These are phyloP conservation scores for Ustilago loliicola DNA, from an alignment of 1,284 basidiomycete species.

Conservation along the genomic window DNA sequence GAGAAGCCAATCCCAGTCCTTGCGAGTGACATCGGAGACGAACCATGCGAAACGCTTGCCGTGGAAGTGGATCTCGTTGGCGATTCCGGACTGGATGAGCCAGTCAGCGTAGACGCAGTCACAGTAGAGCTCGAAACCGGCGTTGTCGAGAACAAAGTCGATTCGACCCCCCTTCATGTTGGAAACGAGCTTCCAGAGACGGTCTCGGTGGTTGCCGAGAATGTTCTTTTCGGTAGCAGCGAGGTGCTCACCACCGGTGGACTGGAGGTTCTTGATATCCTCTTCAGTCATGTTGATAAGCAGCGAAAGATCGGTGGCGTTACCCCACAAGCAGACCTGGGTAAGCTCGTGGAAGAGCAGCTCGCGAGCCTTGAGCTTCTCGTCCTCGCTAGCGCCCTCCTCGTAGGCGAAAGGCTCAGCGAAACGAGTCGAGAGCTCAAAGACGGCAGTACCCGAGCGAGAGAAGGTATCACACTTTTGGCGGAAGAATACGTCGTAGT, in stretches of 20 bases:
- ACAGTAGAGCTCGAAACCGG: constrained; percentile 95
- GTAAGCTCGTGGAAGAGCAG: constrained; percentile 94
- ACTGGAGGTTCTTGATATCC: constrained; percentile 97
- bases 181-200: constrained; percentile 83
- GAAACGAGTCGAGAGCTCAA: constrained; percentile 93
- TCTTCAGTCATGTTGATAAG: constrained; percentile 99
- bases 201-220: constrained; percentile 83
- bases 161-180: constrained; percentile 74
- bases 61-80: constrained; percentile 88
- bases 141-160: constrained; percentile 78
- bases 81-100: constrained; percentile 90
- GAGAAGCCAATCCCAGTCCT: constrained; percentile 91
- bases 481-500: constrained; percentile 75
- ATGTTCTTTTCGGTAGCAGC: constrained; percentile 97
- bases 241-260: constrained; percentile 93
- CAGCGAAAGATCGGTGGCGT: constrained; percentile 87
- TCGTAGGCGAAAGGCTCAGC: constrained; percentile 83
- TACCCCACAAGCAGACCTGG: constrained; percentile 73
- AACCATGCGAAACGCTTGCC: constrained; percentile 75
- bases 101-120: constrained; percentile 91
- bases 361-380: constrained; percentile 82
- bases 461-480: constrained; percentile 90
- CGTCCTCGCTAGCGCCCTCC: constrained; percentile 75
- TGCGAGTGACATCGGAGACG: constrained; percentile 90
- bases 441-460: constrained; percentile 90